phyloP scores from a whole-genome alignment of 768 basidiomycete genomes.

The Trametes elegans region DNA sequence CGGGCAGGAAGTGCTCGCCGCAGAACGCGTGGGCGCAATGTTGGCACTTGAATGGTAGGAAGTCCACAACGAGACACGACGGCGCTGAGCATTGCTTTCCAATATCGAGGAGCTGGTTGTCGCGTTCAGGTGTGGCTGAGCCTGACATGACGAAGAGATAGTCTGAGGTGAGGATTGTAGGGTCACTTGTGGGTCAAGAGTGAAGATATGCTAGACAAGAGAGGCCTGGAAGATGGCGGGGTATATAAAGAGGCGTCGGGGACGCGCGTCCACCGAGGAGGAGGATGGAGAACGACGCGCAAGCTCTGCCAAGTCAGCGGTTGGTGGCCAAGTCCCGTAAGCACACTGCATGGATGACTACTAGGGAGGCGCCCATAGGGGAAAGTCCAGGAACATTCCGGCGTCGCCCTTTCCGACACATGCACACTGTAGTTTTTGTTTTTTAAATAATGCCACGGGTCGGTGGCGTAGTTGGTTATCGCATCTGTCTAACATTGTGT shows the following conservation, averaged over 20 bases:
- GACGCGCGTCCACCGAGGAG: constrained; percentile 30
- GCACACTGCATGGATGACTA: not conserved
- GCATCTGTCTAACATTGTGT: constrained; percentile 84
- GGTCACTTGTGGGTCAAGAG: not conserved
- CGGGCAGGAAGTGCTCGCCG: constrained; percentile 73
- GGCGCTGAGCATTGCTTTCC: constrained; percentile 71
- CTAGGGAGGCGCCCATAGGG: not conserved
- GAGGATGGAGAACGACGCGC: constrained; percentile 18
- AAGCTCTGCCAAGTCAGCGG: constrained; percentile 16
- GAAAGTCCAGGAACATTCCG: constrained; percentile 15
- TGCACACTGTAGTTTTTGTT: too few relatives aligned
- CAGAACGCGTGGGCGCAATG: constrained; percentile 74
- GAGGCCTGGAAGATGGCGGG: not conserved
- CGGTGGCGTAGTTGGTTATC: constrained; percentile 84
- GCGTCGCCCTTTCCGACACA: not conserved
- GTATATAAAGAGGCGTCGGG: constrained; percentile 4
- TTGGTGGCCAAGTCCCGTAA: not conserved
- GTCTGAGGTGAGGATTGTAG: not conserved
- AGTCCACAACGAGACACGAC: constrained; percentile 73
- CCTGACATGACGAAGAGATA: constrained; percentile 26
- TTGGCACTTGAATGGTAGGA: constrained; percentile 83
- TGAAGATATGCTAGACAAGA: constrained; percentile 23
- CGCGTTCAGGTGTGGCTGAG: constrained; percentile 36
- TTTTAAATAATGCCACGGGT: constrained; percentile 23
- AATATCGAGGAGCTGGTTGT: constrained; percentile 59